Base-by-base conservation (phyloP, 2,329 filamentous ascomycete species). In the Madurella mycetomatis region DNA sequence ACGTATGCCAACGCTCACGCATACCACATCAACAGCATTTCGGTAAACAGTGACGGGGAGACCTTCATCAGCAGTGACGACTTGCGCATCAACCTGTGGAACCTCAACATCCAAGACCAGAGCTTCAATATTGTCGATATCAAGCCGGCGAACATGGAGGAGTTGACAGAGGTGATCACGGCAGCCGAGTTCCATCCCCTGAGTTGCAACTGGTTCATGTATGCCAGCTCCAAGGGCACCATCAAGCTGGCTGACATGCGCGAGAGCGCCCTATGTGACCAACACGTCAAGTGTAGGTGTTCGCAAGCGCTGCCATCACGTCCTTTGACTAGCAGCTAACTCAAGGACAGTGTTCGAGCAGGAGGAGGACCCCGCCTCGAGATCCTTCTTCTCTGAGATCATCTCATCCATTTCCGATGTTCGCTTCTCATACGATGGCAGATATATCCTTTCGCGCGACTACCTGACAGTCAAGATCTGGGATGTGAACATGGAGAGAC, bases 121-220 rank as follows among this genome's bases (percentile, higher is more conserved):
- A 97, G 94, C 77, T 99, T 99, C 82, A 99, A 99, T 75, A 99
- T 99, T 69, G 94, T 99, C 59, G 94, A 99, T 72, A 99, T 99
- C 79, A 99, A 99, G 74, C 94, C 94, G 9, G 94, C 94, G 41
- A 99, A 99, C 72, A 99, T 99, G 94, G 94, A 99, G 74, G 94
- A 99, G 76, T 80, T 99, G 61, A 99, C 94, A 0, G 94, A 99
- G 73, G 94, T 99, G 64, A 97, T 99, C 69, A 99, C 94, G 12
- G 94, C 94, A 41, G 94, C 94, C 51, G 94, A 99, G 69, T 99
- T 99, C 67, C 94, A 99, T 69, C 94, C 94, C 5, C 79, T 86
- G 67, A 96, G 92, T 78, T 99, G 94, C 81, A 97, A 99, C 74
- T 96, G 90, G 91, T 97, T 99, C 77, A 99, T 99, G 92, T 99